phyloP scores from a whole-genome alignment of 129 eudicot species.

The Logfia minima region DNA sequence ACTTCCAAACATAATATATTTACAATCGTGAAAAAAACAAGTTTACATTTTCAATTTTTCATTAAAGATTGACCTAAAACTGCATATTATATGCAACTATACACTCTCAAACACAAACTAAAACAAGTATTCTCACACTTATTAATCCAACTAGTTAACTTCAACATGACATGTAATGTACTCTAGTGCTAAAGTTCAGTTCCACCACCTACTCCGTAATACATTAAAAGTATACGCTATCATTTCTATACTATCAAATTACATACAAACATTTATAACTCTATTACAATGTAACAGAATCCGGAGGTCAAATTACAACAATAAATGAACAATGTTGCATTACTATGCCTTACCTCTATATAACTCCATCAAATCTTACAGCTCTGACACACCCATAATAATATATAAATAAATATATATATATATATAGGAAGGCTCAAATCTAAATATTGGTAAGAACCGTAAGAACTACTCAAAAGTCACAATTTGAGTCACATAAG shows the following conservation, averaged over 20 bases:
- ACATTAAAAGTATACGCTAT: not conserved
- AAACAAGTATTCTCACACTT: not conserved
- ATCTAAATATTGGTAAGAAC: not conserved
- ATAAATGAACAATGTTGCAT: not conserved
- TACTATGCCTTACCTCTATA: too few relatives aligned
- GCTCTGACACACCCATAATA: too few relatives aligned
- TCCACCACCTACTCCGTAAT: not conserved
- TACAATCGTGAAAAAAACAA: not conserved
- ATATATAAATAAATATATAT: too few relatives aligned
- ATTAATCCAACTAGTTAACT: not conserved
- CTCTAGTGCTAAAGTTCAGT: not conserved
- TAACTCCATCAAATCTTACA: too few relatives aligned
- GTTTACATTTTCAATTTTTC: not conserved
- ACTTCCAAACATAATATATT: constrained; percentile 8
- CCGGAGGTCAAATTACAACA: not conserved
- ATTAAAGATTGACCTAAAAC: not conserved
- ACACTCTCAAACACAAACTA: constrained; percentile 5
- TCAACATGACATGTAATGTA: not conserved
- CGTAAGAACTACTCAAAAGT: too few relatives aligned
- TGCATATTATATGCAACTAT: not conserved
- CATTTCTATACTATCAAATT: not conserved
- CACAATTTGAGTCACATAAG: not conserved
- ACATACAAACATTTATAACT: not conserved
- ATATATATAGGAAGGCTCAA: too few relatives aligned
- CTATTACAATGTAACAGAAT: not conserved